These are phyloP conservation scores for Friedmanniomyces simplex DNA, from an alignment of 495 filamentous ascomycete species.

Conservation along the genomic window DNA sequence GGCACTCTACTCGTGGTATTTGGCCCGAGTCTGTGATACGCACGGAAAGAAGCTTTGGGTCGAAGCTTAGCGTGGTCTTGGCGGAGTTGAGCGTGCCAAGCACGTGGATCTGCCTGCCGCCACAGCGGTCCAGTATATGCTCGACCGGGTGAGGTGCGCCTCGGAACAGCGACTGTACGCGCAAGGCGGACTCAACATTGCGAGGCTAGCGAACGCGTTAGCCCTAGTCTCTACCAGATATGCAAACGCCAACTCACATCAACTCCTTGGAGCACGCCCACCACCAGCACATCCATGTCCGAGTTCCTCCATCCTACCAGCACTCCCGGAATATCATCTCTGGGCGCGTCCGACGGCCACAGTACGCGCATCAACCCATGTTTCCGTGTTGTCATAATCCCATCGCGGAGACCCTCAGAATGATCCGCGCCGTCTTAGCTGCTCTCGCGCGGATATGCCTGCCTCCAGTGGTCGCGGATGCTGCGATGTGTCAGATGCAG, in stretches of 20 bases:
- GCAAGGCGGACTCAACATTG: slow-evolving; percentile 80
- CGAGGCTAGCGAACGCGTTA: slow-evolving; percentile 37
- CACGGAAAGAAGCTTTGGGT: slow-evolving; percentile 60
- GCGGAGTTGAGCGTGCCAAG: slow-evolving; percentile 65
- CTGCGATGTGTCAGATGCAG: slow-evolving; percentile 35
- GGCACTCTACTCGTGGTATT: slow-evolving; percentile 63
- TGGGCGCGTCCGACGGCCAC: slow-evolving; percentile 83
- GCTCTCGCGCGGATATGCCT: slow-evolving; percentile 90
- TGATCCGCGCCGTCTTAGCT: slow-evolving; percentile 85
- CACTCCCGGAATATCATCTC: slow-evolving; percentile 56
- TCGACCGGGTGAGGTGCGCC: slow-evolving; percentile 70
- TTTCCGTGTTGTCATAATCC: slow-evolving; percentile 59
- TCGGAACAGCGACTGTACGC: slow-evolving; percentile 71
- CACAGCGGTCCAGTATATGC: slow-evolving; percentile 76
- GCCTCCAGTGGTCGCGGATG: slow-evolving; percentile 73
- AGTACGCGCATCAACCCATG: slow-evolving; percentile 96
- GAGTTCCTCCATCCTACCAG: slow-evolving; percentile 96
- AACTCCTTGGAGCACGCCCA: slow-evolving; percentile 80
- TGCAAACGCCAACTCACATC: slow-evolving; percentile 49
- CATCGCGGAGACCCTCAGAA: slow-evolving; percentile 71
- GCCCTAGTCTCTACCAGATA: background rate
- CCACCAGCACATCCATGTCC: slow-evolving; percentile 76
- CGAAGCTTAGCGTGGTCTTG: slow-evolving; percentile 43
- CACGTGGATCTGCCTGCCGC: slow-evolving; percentile 70
- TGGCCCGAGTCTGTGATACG: slow-evolving; percentile 46